Evolutionary conservation across 2,329 filamentous ascomycete genomes (phyloP), one percentile per base, ranked within the genome.

Genomic region (Harringtonia aguacate): DNA sequence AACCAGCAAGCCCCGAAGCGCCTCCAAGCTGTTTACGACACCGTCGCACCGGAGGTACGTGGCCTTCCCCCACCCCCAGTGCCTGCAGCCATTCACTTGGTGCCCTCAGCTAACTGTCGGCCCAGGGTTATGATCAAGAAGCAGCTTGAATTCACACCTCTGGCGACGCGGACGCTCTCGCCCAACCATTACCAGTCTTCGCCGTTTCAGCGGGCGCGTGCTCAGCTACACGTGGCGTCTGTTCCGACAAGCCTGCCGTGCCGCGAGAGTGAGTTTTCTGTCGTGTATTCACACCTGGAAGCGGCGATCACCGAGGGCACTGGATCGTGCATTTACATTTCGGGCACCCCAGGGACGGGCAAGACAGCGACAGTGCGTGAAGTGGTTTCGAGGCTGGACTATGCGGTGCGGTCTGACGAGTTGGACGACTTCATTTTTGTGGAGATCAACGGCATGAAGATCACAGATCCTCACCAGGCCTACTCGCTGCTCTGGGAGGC

Each of bases 401-500:
- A 83, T n/a, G 81, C 87, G 1, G 92, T 97, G 1, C 73, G 79
- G 39, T 80, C 83, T 8, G 92, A 98, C 56, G 90, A 97, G 62
- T 73, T 98, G 35, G 92, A 98, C 56, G 90, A 97, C 59, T 98
- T 98, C 62, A 94, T 95, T 47, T 98, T 98, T 54, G 89, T 98
- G 49, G 92, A 98, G 62, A 97, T 98, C 66, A 98, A 98, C 62
- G 94, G 92, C 53, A 97, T 98, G 92, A 98, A 98, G 67, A 89
- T 98, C 54, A 94, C 92, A 0, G 92, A 98, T 59, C 90, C 92
- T 1, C 89, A 97, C 58, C 92, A 98, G 61, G 89, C 92, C 0
- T 98, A 98, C 62, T 84, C 86, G 3, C 67, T 98, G 18, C 74
- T 98, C 2, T 98, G 94, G 94, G 88, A 98, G 66, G 90, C 92